Percentiles rank a stretch among this genome's conserved stretches.
Conservation (phyloP, 805 yeast species). For the Lachancea cidri region DNA sequence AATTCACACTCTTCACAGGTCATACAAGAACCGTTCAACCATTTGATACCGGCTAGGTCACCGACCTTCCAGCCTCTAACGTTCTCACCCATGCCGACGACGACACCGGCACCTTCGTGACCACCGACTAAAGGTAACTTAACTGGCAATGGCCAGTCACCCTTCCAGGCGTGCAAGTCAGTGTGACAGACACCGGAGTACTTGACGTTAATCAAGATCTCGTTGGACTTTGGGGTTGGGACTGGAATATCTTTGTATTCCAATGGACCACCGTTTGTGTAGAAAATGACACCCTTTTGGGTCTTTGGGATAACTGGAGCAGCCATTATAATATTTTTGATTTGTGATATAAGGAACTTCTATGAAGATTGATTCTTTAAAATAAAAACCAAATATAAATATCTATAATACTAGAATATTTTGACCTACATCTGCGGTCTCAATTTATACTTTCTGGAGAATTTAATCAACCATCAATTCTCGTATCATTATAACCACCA, state of each 20-base stretch:
- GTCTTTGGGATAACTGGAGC: conserved; percentile 48
- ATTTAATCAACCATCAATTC: not conserved
- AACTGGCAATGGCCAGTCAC: conserved; percentile 81
- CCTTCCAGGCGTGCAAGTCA: conserved; percentile 90
- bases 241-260: conserved; percentile 71
- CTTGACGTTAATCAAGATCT: conserved; percentile 73
- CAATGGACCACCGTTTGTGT: conserved; percentile 59
- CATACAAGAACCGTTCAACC: conserved; percentile 63
- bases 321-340: conserved; percentile 21
- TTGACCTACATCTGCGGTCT: not conserved
- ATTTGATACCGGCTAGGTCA: conserved; percentile 60
- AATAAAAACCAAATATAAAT: not conserved
- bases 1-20: conserved; percentile 56
- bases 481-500: not conserved
- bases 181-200: conserved; percentile 94
- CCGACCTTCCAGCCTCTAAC: conserved; percentile 57
- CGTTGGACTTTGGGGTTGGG: conserved; percentile 72
- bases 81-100: conserved; percentile 53
- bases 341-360: not conserved
- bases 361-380: not conserved
- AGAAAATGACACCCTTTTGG: conserved; percentile 69
- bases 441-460: not conserved
- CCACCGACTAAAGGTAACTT: conserved; percentile 62
- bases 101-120: conserved; percentile 67
- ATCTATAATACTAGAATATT: too few species aligned